Base-by-base conservation (phyloP, 306 rosid genomes). In the Cicer chorassanicum region DNA sequence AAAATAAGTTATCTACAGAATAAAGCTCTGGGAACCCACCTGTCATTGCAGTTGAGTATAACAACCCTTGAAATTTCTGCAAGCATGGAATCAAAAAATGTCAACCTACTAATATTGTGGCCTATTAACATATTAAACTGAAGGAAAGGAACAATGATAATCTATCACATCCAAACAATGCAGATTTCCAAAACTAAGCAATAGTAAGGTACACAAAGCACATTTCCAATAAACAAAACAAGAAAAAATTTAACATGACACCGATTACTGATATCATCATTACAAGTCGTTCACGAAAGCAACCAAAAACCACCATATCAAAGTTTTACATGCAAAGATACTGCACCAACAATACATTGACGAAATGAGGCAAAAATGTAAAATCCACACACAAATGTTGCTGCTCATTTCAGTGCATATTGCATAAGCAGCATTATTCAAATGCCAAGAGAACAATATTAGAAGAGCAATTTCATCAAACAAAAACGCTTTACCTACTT, bases 21-120 rank as follows among this genome's bases (percentile, higher is more conserved):
- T 49, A 74, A 24, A 64, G 74, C 68, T 65, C 62, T 29, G 19
- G 50, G 29, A 55, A 72, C 78, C 2, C 62, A 93, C 98, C 97
- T 72, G 86, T 74, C 86, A 91, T 62, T 73, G 87, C 82, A 73
- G 90, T 80, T 72, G 91, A 79, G 85, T 81, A 85, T 9, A 86
- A 70, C 68, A 80, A 43, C 40, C 80, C 80, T 82, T 88, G 89
- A 71, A 91, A 72, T 81, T 88, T 94, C 98, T 93, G 96, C 87
- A 83, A 34, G 81, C 43, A 74, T 50, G 9, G 56, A 65, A 78
- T 55, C 39, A 80, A 9, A 71, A 61, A 55, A 76, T 19, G 78
- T 87, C 74, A 86, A 1, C 42, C 61, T 65, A 65, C 16, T 7
- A 57, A 65, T 13, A 15, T 71, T 6, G 29, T 42, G 53, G 59